Evolutionary conservation across 805 yeast species (phyloP).

Genomic region (Candida hispaniensis): DNA sequence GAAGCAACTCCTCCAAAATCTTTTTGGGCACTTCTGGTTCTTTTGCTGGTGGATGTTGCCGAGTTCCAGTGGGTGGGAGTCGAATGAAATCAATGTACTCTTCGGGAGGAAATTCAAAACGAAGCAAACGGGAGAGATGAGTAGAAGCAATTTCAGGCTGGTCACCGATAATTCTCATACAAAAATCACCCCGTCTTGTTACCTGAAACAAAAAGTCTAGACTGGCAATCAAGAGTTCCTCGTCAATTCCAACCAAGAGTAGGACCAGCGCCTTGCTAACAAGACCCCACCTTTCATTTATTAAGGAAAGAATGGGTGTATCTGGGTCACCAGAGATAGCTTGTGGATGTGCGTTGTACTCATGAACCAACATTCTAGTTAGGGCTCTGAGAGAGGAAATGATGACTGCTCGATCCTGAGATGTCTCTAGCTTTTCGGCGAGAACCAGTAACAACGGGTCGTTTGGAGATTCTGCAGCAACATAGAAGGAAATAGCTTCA

Average conservation of each 20-base stretch:
- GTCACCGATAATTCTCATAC: slow-evolving; percentile 38
- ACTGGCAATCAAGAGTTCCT: slow-evolving; percentile 59
- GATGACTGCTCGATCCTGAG: slow-evolving; percentile 58
- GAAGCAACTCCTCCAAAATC: slow-evolving; percentile 49
- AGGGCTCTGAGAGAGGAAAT: slow-evolving; percentile 65
- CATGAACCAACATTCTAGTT: slow-evolving; percentile 65
- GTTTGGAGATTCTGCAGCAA: slow-evolving; percentile 60
- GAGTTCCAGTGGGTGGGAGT: slow-evolving; percentile 38
- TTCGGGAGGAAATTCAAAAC: slow-evolving; percentile 30
- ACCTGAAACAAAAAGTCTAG: slow-evolving; percentile 52
- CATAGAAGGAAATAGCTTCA: slow-evolving; percentile 74
- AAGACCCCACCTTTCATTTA: slow-evolving; percentile 20
- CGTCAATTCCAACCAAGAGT: slow-evolving; percentile 57
- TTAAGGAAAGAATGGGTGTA: slow-evolving; percentile 9
- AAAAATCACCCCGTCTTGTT: slow-evolving; percentile 40
- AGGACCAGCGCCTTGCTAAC: slow-evolving; percentile 48
- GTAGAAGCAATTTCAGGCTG: slow-evolving; percentile 43
- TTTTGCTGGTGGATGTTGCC: slow-evolving; percentile 52
- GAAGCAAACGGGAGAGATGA: slow-evolving; percentile 52
- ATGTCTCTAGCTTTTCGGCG: slow-evolving; percentile 38
- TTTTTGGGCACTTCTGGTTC: slow-evolving; percentile 51
- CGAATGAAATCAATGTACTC: slow-evolving; percentile 30
- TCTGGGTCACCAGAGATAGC: no score
- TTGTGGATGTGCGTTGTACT: slow-evolving; percentile 30
- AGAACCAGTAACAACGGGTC: slow-evolving; percentile 56